A percentile compares a stretch with the other conserved stretches of the same genome.
Conservation (phyloP, 495 filamentous ascomycete genomes). For the Durotheca rogersii region DNA sequence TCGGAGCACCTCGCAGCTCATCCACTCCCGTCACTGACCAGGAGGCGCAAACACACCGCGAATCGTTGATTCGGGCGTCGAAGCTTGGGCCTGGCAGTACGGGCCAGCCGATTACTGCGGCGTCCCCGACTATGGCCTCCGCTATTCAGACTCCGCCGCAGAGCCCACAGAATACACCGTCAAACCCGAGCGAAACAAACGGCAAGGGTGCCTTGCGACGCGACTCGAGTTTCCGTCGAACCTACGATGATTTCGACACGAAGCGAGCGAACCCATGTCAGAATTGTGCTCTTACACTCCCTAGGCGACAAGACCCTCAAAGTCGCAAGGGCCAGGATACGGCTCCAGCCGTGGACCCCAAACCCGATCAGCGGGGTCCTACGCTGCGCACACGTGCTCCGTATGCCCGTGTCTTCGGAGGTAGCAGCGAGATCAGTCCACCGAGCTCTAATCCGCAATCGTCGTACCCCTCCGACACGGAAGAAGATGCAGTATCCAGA, state of each 20-base stretch:
- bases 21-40: constrained; percentile 43
- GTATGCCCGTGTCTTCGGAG: constrained; percentile 49
- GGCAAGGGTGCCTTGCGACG: constrained; percentile 39
- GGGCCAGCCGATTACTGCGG: constrained; percentile 9
- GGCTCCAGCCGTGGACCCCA: constrained; percentile 26
- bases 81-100: constrained; percentile 18
- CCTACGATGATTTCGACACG: constrained; percentile 58
- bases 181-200: constrained; percentile 32
- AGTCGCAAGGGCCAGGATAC: constrained; percentile 27
- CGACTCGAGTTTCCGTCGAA: constrained; percentile 52
- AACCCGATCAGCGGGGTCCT: constrained; percentile 41
- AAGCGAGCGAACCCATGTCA: constrained; percentile 57
- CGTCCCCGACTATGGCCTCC: constrained; percentile 34
- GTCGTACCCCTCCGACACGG: constrained; percentile 47
- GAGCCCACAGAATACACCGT: constrained; percentile 53
- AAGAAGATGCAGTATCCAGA: constrained; percentile 40
- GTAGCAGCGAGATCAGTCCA: constrained; percentile 41
- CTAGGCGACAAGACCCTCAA: constrained; percentile 49
- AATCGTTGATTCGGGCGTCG: constrained; percentile 39
- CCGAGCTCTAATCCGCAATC: constrained; percentile 43
- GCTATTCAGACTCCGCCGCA: constrained; percentile 62
- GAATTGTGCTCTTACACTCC: constrained; percentile 62
- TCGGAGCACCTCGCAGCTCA: constrained; percentile 40
- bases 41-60: constrained; percentile 44
- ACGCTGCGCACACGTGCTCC: constrained; percentile 52